A percentile compares a stretch with the other conserved stretches of the same genome.
Evolutionary conservation across 2,329 filamentous ascomycete genomes (phyloP).

Genomic region (Fusarium denticulatum): DNA sequence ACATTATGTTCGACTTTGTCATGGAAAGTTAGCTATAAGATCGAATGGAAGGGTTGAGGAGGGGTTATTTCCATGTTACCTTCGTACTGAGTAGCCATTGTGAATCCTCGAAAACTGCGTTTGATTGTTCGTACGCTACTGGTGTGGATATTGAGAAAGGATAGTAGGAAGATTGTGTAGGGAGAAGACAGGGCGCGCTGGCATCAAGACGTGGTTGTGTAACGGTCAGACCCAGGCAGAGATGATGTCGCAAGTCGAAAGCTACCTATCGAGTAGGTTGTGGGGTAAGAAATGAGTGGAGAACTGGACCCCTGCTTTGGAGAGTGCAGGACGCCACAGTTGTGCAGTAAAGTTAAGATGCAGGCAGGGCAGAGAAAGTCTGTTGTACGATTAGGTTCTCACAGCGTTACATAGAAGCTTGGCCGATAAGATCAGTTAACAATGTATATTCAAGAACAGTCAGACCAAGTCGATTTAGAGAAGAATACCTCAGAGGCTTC

Average conservation of each 20-base stretch:
- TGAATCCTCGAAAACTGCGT: conserved; percentile 9
- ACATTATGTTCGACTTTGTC: conserved; percentile 73
- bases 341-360: not conserved
- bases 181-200: not conserved
- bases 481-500: not conserved
- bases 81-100: conserved; percentile 69
- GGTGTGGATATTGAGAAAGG: not conserved
- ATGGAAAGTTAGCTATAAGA: not conserved
- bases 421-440: not conserved
- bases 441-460: too few species aligned
- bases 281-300: conserved; percentile 13
- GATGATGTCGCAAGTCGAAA: conserved; percentile 35
- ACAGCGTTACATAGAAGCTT: conserved; percentile 2
- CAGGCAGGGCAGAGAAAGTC: not conserved
- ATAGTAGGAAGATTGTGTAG: not conserved
- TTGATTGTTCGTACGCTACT: not conserved
- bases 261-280: conserved; percentile 15
- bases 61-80: conserved; percentile 46
- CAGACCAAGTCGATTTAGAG: not conserved
- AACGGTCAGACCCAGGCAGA: conserved; percentile 30
- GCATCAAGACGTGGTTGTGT: conserved; percentile 21
- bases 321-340: not conserved
- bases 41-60: conserved; percentile 7
- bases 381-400: conserved; percentile 15
- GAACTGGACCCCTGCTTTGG: conserved; percentile 4